These are phyloP conservation scores for Eleusine coracana DNA, from an alignment of 176 grass and related monocot species.

Conservation along the genomic window DNA sequence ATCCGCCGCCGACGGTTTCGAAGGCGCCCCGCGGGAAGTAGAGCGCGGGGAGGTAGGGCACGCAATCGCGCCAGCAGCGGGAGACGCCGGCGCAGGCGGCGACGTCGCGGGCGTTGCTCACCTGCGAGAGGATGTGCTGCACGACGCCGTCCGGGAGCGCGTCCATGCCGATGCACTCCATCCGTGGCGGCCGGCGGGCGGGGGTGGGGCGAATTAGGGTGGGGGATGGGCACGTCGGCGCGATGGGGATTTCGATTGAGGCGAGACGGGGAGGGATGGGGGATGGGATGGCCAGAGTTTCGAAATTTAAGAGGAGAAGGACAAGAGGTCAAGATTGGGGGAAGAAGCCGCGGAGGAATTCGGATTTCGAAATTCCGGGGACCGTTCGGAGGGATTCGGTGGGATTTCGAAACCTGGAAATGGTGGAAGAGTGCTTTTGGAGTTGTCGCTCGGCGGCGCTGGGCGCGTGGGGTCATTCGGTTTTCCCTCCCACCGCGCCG, in stretches of 20 bases:
- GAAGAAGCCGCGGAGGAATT: neutral
- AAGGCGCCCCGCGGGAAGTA: slow-evolving; percentile 89
- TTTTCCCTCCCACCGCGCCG: neutral
- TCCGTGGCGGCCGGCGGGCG: neutral
- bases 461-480: slow-evolving; percentile 4
- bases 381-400: neutral
- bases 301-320: slow-evolving; percentile 33
- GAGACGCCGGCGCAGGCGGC: slow-evolving; percentile 75
- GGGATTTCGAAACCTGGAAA: neutral
- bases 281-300: neutral
- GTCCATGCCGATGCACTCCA: slow-evolving; percentile 53
- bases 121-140: slow-evolving; percentile 70
- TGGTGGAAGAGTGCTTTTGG: slow-evolving; percentile 4
- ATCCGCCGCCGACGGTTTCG: slow-evolving; percentile 5
- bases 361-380: slow-evolving; percentile 36
- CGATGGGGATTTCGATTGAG: neutral
- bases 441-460: neutral
- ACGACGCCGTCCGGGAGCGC: slow-evolving; percentile 81
- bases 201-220: neutral
- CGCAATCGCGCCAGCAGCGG: slow-evolving; percentile 62
- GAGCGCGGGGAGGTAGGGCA: slow-evolving; percentile 82
- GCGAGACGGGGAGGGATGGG: neutral
- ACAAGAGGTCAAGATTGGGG: neutral
- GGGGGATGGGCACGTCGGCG: neutral
- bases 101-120: slow-evolving; percentile 80